These are phyloP conservation scores for Pseudopediastrum boryanum DNA, from an alignment of 139 green algal genomes.

Conservation along the genomic window DNA sequence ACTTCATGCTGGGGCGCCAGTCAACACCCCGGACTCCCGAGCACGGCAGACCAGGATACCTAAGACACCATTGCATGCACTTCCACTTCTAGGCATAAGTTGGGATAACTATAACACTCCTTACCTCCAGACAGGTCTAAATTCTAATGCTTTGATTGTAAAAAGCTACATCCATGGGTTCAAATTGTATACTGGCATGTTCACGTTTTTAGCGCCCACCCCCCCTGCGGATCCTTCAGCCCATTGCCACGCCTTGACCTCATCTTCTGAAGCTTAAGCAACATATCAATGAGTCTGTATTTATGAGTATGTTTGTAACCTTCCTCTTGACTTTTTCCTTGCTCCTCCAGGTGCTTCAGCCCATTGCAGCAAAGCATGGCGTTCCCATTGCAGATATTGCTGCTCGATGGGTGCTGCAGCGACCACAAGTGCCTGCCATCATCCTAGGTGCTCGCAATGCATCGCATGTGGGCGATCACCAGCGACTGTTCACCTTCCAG, in stretches of 20 bases:
- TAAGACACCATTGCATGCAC: too few species aligned
- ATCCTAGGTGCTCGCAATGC: constrained; percentile 80
- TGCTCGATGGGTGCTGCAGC: constrained; percentile 79
- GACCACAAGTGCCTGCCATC: constrained; percentile 59
- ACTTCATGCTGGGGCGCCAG: too few species aligned
- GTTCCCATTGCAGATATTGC: constrained; percentile 79
- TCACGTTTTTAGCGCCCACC: neutral
- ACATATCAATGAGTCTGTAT: neutral
- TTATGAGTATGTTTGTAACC: constrained; percentile 13
- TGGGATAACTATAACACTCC: too few species aligned
- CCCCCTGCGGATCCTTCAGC: neutral
- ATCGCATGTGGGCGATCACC: constrained; percentile 68
- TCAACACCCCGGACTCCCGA: too few species aligned
- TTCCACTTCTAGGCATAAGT: too few species aligned
- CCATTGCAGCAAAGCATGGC: constrained; percentile 50
- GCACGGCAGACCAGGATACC: too few species aligned
- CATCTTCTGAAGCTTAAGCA: neutral
- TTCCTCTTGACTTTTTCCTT: constrained; percentile 41
- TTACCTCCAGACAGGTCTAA: too few species aligned
- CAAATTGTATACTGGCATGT: neutral
- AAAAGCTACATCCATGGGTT: neutral
- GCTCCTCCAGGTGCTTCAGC: constrained; percentile 24
- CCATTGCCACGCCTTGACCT: neutral
- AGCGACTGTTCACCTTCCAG: constrained; percentile 65
- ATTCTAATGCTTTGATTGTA: too few species aligned